Evolutionary conservation across 2,329 filamentous ascomycete species (phyloP).

Genomic region (Colletotrichum sp.): DNA sequence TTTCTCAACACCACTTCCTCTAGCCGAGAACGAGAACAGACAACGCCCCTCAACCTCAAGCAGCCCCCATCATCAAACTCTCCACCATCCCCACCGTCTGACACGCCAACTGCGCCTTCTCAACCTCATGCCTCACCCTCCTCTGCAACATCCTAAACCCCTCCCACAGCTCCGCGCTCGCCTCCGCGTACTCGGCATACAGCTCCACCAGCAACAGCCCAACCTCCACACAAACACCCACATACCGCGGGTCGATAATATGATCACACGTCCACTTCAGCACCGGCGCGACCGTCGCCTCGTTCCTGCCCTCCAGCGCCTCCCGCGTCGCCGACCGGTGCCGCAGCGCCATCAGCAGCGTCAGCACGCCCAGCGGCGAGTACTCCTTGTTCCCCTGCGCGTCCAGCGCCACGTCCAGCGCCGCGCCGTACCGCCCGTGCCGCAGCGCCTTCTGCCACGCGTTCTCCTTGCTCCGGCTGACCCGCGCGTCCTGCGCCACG

Average conservation of each 20-base stretch:
- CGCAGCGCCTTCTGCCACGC: constrained; percentile 84
- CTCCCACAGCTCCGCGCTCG: constrained; percentile 74
- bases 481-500: constrained; percentile 75
- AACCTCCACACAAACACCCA: constrained; percentile 82
- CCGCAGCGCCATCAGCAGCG: constrained; percentile 81
- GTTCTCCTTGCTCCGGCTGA: constrained; percentile 66
- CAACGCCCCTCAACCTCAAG: constrained; percentile 13
- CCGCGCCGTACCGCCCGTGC: constrained; percentile 75
- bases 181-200: constrained; percentile 80
- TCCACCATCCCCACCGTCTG: constrained; percentile 90
- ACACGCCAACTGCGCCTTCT: constrained; percentile 82
- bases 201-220: constrained; percentile 84
- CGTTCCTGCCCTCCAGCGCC: constrained; percentile 81
- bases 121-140: constrained; percentile 77
- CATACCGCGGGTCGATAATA: constrained; percentile 82
- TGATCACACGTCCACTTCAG: constrained; percentile 83
- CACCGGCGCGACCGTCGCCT: constrained; percentile 80
- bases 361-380: constrained; percentile 67
- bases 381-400: constrained; percentile 48
- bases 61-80: constrained; percentile 59
- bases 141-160: constrained; percentile 73
- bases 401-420: constrained; percentile 80
- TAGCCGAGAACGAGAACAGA: no score
- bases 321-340: constrained; percentile 86
- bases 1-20: no score